A percentile compares a stretch with the other conserved stretches of the same genome.
Conservation (phyloP, 306 rosid species). For the Nissolia schottii region DNA sequence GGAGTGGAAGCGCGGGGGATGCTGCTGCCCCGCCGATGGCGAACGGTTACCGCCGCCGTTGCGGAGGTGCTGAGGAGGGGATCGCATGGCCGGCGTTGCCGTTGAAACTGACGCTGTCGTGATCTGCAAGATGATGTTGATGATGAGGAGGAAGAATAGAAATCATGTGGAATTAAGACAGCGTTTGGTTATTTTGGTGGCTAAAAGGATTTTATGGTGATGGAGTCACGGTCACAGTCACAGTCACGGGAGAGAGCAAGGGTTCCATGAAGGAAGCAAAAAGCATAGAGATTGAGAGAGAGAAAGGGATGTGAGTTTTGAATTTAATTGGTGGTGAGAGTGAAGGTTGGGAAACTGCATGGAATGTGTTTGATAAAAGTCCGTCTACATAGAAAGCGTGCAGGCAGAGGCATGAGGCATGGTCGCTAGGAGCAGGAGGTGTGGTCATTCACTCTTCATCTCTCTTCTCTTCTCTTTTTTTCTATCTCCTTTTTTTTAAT, state of each 20-base stretch:
- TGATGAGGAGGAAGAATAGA: not conserved
- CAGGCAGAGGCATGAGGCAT: constrained; percentile 1
- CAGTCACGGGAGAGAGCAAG: constrained; percentile 33
- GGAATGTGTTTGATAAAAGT: constrained; percentile 35
- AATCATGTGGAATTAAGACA: constrained; percentile 16
- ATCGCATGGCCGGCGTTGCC: constrained; percentile 46
- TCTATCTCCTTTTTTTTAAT: not conserved
- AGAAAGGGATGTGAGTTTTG: not conserved
- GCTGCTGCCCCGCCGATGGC: constrained; percentile 28
- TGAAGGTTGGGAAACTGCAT: constrained; percentile 21
- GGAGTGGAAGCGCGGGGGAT: constrained; percentile 63
- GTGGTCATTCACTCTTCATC: constrained; percentile 9
- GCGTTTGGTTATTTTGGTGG: not conserved
- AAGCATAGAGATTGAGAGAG: constrained; percentile 7
- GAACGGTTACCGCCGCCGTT: constrained; percentile 57
- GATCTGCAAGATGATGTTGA: not conserved
- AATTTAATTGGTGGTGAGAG: not conserved
- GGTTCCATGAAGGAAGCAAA: constrained; percentile 30
- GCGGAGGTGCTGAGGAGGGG: constrained; percentile 63
- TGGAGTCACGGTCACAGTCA: constrained; percentile 46
- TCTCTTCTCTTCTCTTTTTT: constrained; percentile 1
- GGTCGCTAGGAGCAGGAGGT: not conserved
- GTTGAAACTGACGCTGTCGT: not conserved
- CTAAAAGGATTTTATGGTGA: constrained; percentile 7
- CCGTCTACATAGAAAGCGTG: constrained; percentile 23